Percentiles rank a stretch among this genome's conserved stretches.
Conservation (phyloP, 2,329 filamentous ascomycete species). For the Xylariaceae sp. region DNA sequence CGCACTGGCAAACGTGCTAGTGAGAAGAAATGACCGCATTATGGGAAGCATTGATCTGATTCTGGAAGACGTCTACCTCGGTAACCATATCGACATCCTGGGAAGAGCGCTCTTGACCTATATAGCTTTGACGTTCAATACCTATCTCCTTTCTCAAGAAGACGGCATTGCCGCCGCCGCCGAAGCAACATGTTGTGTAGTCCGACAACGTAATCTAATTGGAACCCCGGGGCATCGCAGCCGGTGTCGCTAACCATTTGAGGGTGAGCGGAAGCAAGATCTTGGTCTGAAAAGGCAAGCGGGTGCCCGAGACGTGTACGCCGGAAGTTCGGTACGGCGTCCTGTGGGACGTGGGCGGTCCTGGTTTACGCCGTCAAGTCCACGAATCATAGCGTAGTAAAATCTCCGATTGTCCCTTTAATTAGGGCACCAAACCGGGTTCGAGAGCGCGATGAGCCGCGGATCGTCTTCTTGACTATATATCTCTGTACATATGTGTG, state of each 20-base stretch:
- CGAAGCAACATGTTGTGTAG: conserved; percentile 8
- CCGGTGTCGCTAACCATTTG: conserved; percentile 11
- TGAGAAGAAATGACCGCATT: conserved; percentile 12
- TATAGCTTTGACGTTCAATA: background rate
- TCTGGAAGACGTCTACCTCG: background rate
- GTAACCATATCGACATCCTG: background rate
- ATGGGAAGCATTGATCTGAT: conserved; percentile 1
- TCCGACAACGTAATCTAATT: conserved; percentile 7
- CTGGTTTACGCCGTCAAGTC: no score
- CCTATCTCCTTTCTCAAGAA: no score
- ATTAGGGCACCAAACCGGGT: no score
- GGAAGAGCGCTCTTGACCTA: background rate
- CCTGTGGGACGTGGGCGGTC: no score
- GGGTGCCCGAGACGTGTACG: background rate
- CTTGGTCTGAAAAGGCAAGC: conserved; percentile 9
- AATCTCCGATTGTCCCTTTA: no score
- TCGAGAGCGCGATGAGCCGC: no score
- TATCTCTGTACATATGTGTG: no score
- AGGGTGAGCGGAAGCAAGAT: conserved; percentile 8
- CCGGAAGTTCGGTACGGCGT: background rate
- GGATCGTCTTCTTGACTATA: no score
- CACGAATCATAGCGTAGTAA: no score
- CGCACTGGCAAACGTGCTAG: conserved; percentile 6
- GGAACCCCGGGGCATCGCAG: conserved; percentile 1
- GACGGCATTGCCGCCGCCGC: background rate